Evolutionary conservation across 495 filamentous ascomycete species (phyloP), one percentile per base, ranked within the genome.

Genomic region (Neurospora tetrasperma): DNA sequence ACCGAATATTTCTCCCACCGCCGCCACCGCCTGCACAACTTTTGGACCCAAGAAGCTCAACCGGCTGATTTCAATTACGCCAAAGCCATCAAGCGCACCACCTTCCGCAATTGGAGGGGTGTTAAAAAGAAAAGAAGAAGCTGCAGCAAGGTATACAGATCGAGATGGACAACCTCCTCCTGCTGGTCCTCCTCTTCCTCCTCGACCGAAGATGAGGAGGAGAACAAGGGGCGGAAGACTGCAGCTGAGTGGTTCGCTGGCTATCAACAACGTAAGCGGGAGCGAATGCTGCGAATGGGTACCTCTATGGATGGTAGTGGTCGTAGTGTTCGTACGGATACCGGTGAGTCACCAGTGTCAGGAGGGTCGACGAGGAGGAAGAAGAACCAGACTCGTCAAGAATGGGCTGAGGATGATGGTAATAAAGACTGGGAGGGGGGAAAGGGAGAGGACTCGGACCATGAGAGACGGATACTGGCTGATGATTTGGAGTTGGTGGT

Each of bases 361-460:
- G 0, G 83, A 88, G 42, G 6, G 8, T 4, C 4, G 18, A 16
- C 16, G 5, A 44, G 16, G 18, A 44, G 44, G 3, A 54, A 4
- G 5, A 54, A 23, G 10, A 54, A 12, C 9, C n/a, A 23, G n/a
- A 54, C 46, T 54, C 46, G 46, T 20, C 44, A 48, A 10, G 9
- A 48, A 23, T n/a, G 10, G 44, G 46, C 46, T 11, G 46, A 23
- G 9, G 5, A 23, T 6, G n/a, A 54, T 23, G 11, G 5, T 23
- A 1, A n/a, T 48, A 9, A 85, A 86, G 76, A 85, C 79, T 77
- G 94, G 31, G 89, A 92, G 27, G 89, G 91, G 80, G 86, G 82
- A 39, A 86, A 92, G 27, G 89, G 91, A 80, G 86, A 82, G 40
- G 86, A 86, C 70, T 78, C 94, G 23, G 89, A 91, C 79, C 85